Evolutionary conservation across 495 filamentous ascomycete species (phyloP), one percentile per base, ranked within the genome.

Genomic region (Aspergillus biplanus): DNA sequence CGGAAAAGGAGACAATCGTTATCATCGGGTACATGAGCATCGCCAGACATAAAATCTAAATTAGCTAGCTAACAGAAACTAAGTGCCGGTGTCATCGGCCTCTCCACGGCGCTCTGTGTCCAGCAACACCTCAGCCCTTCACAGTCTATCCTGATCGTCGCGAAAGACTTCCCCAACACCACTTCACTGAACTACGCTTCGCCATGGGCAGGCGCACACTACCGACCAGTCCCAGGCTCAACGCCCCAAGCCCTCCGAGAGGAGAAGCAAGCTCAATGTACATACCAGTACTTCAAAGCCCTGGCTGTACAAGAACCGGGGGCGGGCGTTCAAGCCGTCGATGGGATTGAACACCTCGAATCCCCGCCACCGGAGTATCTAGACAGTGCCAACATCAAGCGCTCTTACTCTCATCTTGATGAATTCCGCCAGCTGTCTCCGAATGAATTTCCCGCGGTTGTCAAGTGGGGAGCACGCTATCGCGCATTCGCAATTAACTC

Each of bases 191-290:
- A 89, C 78, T 89, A 83, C 73, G 82, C 86, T 57, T 87, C 86
- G 6, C 82, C 85, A 8, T 89, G 86, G 87, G 87, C 80, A n/a
- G 86, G 86, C 60, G 86, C 84, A 7, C 86, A 85, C 68, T 85
- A 86, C 74, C 81, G 86, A 4, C 82, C 81, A 12, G 75, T 87
- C 3, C 82, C 84, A 0, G 82, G 82, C 3, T 66, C 72, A 2
- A 72, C 75, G 0, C 63, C 74, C 7, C 78, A 80, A 52, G 59
- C 69, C n/a, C 49, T 70, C 5, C 75, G 74, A 32, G 84, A 87
- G 63, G 81, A 83, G 53, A 68, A 65, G 53, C 75, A 86, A 70
- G 79, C 85, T 2, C 70, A 78, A 6, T 68, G 68, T 7, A 88
- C 87, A 13, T 88, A 79, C 66, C 54, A 73, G 4, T 76, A 78